phyloP scores from a whole-genome alignment of 2,329 filamentous ascomycete genomes.

The Bipolaris sorokiniana region DNA sequence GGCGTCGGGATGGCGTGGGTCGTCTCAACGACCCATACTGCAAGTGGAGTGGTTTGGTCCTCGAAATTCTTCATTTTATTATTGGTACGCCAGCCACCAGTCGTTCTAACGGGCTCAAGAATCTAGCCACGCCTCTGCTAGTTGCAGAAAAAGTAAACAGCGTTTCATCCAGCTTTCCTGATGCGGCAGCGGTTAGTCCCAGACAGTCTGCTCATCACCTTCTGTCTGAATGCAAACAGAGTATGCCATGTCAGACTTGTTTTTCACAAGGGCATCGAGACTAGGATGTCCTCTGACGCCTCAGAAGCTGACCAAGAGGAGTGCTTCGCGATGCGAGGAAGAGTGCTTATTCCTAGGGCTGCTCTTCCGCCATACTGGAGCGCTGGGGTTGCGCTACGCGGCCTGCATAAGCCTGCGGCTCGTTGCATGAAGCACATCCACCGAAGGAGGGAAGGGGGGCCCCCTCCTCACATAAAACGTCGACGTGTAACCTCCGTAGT shows the following conservation, averaged over 20 bases:
- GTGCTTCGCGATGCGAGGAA: slow-evolving; percentile 3
- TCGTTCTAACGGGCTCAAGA: slow-evolving; percentile 9
- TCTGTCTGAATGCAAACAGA: too few relatives aligned
- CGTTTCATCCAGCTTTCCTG: neutral
- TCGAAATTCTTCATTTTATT: slow-evolving; percentile 25
- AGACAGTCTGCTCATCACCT: neutral
- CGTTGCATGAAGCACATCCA: slow-evolving; percentile 21
- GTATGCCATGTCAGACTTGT: neutral
- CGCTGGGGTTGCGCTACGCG: slow-evolving; percentile 8
- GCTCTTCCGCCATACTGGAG: neutral
- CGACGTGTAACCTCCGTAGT: neutral
- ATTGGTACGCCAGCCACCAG: slow-evolving; percentile 40
- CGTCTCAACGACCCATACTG: slow-evolving; percentile 30
- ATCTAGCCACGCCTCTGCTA: slow-evolving; percentile 20
- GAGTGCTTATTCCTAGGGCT: slow-evolving; percentile 23
- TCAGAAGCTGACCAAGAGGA: slow-evolving; percentile 22
- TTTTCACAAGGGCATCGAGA: neutral
- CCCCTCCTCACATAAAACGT: slow-evolving; percentile 14
- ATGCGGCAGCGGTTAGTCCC: neutral
- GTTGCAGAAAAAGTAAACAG: slow-evolving; percentile 14
- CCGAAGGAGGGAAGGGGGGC: neutral
- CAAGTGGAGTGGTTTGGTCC: slow-evolving; percentile 27
- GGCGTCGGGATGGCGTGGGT: slow-evolving; percentile 36
- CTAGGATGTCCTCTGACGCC: neutral
- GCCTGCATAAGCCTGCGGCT: slow-evolving; percentile 16